Evolutionary conservation across 495 filamentous ascomycete genomes (phyloP), one percentile per base, ranked within the genome.

Genomic region (Elasticomyces elasticus): DNA sequence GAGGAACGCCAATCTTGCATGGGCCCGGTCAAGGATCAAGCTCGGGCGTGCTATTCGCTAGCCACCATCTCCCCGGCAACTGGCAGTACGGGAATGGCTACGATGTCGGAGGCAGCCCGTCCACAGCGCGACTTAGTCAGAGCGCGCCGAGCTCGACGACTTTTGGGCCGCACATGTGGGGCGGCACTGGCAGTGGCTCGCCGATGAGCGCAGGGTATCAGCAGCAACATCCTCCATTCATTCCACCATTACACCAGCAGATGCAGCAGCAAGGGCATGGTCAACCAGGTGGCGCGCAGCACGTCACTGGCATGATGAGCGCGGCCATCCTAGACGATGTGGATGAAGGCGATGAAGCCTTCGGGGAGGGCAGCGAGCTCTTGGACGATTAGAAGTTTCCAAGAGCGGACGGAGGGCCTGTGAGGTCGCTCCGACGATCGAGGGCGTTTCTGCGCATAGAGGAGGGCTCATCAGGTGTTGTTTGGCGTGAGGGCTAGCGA

Each of bases 321-420:
- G 59, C 52, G 35, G 41, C 53, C 33, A 50, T 58, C 13, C 60
- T 69, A 24, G 65, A 70, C 22, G 67, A 66, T 51, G 60, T 66
- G 5, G 60, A 62, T 27, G 59, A 62, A 40, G 59, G 54, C 43
- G 66, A 67, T 42, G 68, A 67, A 23, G 67, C 62, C 22, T 67
- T 67, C 52, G 68, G 65, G 5, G 67, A 71, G 43, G 65, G 55
- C 13, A 71, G 68, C 56, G 68, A 71, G 56, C 58, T 69, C 35
- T 40, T 40, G 35, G 35, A 17, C 35, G 35, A 40, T 40, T 40
- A 15, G 19, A 13, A 17, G 35, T n/a, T n/a, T n/a, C n/a, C n/a
- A n/a, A n/a, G n/a, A n/a, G n/a, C n/a, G n/a, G n/a, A n/a, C n/a
- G n/a, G n/a, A n/a, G n/a, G n/a, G n/a, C n/a, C n/a, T n/a, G n/a